Evolutionary conservation across 805 yeast species (phyloP), one percentile per base, ranked within the genome.

Genomic region (Kregervanrija pseudodelftensis): DNA sequence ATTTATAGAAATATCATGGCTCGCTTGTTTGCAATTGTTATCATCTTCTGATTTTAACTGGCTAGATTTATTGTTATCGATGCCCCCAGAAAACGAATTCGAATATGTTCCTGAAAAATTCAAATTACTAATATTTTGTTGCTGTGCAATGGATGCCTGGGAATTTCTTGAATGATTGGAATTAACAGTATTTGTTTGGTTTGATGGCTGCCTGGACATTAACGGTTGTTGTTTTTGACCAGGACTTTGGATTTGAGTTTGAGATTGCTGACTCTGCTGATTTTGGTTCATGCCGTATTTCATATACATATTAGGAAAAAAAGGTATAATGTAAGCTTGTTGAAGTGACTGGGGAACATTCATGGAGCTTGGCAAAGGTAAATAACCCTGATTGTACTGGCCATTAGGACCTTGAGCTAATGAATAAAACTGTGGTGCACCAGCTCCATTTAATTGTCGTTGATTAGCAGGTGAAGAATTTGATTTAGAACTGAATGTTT

Each of bases 361-460:
- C 50, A 54, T 48, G 2, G 59, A 56, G 45, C 42, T 49, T 39
- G 60, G 59, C n/a, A 57, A 60, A 30, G 61, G 61, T 37, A 56
- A 34, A 43, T 50, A 56, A 30, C 49, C 49, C 34, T 51, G 43
- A 30, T 48, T 49, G 22, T 55, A 56, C 34, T 56, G 59, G 17
- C 51, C 57, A 22, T 22, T 22, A 7, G 28, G 8, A 22, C 28
- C 28, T 22, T 22, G 28, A 22, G 28, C 2, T 22, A 22, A 7
- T 22, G 28, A 22, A 22, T 22, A 22, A 22, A 22, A 7, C 28
- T 22, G 28, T 5, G 28, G 28, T 22, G 7, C 28, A 22, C 8
- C 8, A 22, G 8, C 8, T 22, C 28, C 28, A 22, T 22, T 22
- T 7, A 22, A 22, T 22, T 22, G 28, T 22, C 7, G 28, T 22